phyloP scores from a whole-genome alignment of 2,329 filamentous ascomycete species.

The Diplodia corticola region DNA sequence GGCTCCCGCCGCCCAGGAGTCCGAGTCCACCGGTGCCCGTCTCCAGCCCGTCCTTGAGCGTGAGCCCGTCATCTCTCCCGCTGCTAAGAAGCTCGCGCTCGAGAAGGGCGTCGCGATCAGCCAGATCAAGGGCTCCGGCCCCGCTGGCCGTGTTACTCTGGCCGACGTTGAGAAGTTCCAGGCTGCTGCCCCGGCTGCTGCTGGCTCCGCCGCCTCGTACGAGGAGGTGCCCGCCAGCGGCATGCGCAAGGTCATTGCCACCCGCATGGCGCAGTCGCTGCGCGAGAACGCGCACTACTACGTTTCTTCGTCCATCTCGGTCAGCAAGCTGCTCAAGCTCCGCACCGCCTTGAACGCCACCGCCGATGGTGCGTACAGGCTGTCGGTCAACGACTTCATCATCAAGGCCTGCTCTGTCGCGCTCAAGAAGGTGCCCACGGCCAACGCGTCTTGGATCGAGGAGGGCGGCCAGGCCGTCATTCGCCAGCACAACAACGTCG shows the following conservation, averaged over 20 bases:
- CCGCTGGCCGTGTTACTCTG: slow-evolving; percentile 84
- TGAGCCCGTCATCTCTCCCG: slow-evolving; percentile 69
- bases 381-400: slow-evolving; percentile 99
- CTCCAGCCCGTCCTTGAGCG: slow-evolving; percentile 84
- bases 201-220: slow-evolving; percentile 62
- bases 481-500: slow-evolving; percentile 88
- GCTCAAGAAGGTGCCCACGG: slow-evolving; percentile 88
- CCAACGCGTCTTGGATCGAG: slow-evolving; percentile 90
- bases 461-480: slow-evolving; percentile 76
- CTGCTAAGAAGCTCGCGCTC: slow-evolving; percentile 77
- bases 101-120: slow-evolving; percentile 80
- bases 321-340: slow-evolving; percentile 94
- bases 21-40: slow-evolving; percentile 70
- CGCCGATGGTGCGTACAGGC: slow-evolving; percentile 92
- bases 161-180: slow-evolving; percentile 88
- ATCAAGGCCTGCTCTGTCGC: slow-evolving; percentile 93
- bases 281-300: slow-evolving; percentile 98
- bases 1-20: slow-evolving; percentile 64
- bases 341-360: slow-evolving; percentile 88
- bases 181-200: slow-evolving; percentile 50
- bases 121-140: slow-evolving; percentile 81
- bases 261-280: slow-evolving; percentile 82
- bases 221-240: slow-evolving; percentile 81
- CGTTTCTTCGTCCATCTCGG: slow-evolving; percentile 86
- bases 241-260: slow-evolving; percentile 98